These are phyloP conservation scores for Blastocystis hominis DNA, from an alignment of 352 stramenopile species.

Conservation along the genomic window DNA sequence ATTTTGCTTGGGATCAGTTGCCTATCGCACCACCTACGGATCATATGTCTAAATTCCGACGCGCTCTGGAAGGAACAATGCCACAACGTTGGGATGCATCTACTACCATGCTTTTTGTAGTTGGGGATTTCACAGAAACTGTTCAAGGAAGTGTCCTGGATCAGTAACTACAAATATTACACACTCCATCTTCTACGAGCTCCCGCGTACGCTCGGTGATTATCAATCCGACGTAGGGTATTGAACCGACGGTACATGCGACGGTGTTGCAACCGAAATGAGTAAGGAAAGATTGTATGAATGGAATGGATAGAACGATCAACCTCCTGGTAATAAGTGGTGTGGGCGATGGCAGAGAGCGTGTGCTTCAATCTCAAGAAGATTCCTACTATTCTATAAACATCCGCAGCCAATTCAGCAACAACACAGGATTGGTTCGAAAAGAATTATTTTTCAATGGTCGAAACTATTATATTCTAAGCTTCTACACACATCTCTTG, in stretches of 20 bases:
- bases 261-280: slow-evolving; percentile 21
- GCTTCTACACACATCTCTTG: slow-evolving; percentile 47
- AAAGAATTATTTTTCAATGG: background rate
- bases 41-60: background rate
- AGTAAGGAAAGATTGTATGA: background rate
- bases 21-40: background rate
- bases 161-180: slow-evolving; percentile 51
- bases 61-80: background rate
- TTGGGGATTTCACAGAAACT: slow-evolving; percentile 30
- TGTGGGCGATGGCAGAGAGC: slow-evolving; percentile 7
- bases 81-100: background rate
- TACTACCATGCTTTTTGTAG: background rate
- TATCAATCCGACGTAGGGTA: background rate
- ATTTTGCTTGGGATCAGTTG: background rate
- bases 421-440: slow-evolving; percentile 16
- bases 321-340: slow-evolving; percentile 29
- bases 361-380: background rate
- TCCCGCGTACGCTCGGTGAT: background rate
- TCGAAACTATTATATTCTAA: background rate
- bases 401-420: slow-evolving; percentile 48
- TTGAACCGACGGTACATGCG: background rate
- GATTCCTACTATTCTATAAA: background rate
- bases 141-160: slow-evolving; percentile 45
- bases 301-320: background rate
- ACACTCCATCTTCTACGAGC: background rate